Percentiles rank a stretch among this genome's conserved stretches.
phyloP scores from a whole-genome alignment of 805 yeast genomes.

The Hanseniaspora osmophila region DNA sequence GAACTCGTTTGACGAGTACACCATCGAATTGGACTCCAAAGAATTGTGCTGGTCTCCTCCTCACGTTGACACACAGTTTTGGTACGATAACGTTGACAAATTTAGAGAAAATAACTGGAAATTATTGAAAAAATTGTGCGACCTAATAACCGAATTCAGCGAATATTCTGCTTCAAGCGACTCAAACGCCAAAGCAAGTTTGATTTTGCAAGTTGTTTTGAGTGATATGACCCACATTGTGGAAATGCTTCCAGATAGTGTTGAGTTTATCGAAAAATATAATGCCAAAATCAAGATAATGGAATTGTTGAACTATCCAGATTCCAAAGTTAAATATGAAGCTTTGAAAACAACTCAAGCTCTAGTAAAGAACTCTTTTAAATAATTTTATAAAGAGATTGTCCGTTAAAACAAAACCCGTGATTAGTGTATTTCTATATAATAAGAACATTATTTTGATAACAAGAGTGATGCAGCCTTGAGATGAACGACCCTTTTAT shows the following conservation, averaged over 20 bases:
- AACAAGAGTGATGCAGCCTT: no score
- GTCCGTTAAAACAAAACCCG: no score
- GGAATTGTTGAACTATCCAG: constrained; percentile 67
- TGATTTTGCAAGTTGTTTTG: constrained; percentile 43
- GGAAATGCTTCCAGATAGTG: constrained; percentile 46
- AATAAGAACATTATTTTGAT: neutral
- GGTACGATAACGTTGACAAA: constrained; percentile 66
- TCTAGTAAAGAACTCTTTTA: constrained; percentile 72
- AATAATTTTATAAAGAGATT: constrained; percentile 9
- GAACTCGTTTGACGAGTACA: constrained; percentile 87
- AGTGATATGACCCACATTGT: constrained; percentile 54
- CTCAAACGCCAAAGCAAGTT: neutral
- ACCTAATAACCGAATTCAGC: constrained; percentile 28
- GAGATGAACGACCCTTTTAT: no score
- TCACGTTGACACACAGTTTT: constrained; percentile 75
- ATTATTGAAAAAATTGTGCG: constrained; percentile 47
- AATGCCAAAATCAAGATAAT: constrained; percentile 70
- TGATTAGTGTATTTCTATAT: neutral
- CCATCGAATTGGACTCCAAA: constrained; percentile 68
- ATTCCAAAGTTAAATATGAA: constrained; percentile 83
- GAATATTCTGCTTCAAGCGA: constrained; percentile 12
- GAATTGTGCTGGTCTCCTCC: constrained; percentile 82
- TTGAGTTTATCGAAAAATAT: constrained; percentile 32
- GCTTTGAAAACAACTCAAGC: constrained; percentile 93
- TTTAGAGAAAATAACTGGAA: constrained; percentile 74